Evolutionary conservation across 441 rosid species (phyloP).

Genomic region (Sinapis alba): DNA sequence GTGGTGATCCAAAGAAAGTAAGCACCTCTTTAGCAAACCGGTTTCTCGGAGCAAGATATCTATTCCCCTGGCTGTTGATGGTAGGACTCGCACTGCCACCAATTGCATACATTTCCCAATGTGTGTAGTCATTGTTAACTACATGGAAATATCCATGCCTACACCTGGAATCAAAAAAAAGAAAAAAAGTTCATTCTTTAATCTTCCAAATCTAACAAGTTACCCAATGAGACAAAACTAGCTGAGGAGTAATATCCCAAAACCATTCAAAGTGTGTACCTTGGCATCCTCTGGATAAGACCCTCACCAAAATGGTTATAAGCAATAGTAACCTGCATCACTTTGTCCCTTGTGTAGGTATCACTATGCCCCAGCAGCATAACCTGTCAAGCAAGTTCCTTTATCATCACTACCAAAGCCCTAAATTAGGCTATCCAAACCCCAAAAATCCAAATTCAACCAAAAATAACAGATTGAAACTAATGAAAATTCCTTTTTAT

Average conservation of each 20-base stretch:
- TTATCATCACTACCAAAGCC: neutral
- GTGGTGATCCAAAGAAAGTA: neutral
- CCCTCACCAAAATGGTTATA: constrained; percentile 65
- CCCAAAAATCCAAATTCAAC: neutral
- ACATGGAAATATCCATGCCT: constrained; percentile 60
- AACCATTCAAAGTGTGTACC: constrained; percentile 28
- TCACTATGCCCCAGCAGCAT: constrained; percentile 62
- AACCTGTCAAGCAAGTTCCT: constrained; percentile 40
- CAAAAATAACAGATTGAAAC: neutral
- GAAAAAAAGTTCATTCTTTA: neutral
- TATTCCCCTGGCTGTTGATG: constrained; percentile 56
- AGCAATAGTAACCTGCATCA: constrained; percentile 61
- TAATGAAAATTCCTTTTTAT: neutral
- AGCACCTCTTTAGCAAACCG: constrained; percentile 53
- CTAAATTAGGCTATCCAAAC: neutral
- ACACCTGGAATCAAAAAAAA: constrained; percentile 40
- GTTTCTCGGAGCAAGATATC: constrained; percentile 52
- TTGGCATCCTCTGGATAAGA: constrained; percentile 61
- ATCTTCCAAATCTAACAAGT: neutral
- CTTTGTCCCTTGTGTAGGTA: constrained; percentile 49
- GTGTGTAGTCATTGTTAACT: constrained; percentile 59
- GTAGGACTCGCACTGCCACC: constrained; percentile 64
- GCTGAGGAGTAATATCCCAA: neutral
- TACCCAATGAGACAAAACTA: neutral
- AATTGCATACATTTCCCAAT: constrained; percentile 64